These are phyloP conservation scores for Shiraia bambusicola DNA, from an alignment of 2,329 filamentous ascomycete genomes.

Conservation along the genomic window DNA sequence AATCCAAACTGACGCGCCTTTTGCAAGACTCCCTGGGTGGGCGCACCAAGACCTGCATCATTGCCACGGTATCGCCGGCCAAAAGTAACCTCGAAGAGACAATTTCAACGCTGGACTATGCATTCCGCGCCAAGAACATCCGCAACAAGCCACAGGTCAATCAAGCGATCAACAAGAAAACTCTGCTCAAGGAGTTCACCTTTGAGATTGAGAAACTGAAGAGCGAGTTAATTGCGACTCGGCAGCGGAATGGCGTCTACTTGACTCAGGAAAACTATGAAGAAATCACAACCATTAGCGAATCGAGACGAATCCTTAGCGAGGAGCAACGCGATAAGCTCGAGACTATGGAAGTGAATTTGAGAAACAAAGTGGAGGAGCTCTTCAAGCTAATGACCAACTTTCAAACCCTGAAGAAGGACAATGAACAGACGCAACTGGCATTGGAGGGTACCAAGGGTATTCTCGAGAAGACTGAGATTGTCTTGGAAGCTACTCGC, in stretches of 20 bases:
- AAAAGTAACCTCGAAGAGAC: conserved; percentile 97
- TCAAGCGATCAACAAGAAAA: conserved; percentile 89
- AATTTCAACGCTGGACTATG: conserved; percentile 96
- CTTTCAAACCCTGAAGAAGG: conserved; percentile 86
- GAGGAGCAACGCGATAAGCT: conserved; percentile 93
- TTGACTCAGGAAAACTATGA: conserved; percentile 86
- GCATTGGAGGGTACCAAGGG: conserved; percentile 77
- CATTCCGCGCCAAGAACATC: conserved; percentile 97
- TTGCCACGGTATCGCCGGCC: conserved; percentile 91
- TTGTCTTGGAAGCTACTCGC: conserved; percentile 75
- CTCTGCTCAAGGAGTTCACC: conserved; percentile 84
- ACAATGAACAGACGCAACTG: conserved; percentile 74
- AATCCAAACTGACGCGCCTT: conserved; percentile 92
- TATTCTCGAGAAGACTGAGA: conserved; percentile 83
- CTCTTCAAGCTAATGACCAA: conserved; percentile 81
- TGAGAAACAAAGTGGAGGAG: conserved; percentile 92
- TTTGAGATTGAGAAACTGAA: conserved; percentile 92
- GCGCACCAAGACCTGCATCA: conserved; percentile 96
- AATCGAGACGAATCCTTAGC: conserved; percentile 84
- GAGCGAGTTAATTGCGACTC: conserved; percentile 86
- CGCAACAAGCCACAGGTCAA: conserved; percentile 97
- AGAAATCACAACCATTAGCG: conserved; percentile 86
- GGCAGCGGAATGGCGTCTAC: conserved; percentile 94
- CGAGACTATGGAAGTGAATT: conserved; percentile 84
- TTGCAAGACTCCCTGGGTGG: conserved; percentile 96